Base-by-base conservation (phyloP, 2,329 filamentous ascomycete genomes). In the Aspergillus sp. region DNA sequence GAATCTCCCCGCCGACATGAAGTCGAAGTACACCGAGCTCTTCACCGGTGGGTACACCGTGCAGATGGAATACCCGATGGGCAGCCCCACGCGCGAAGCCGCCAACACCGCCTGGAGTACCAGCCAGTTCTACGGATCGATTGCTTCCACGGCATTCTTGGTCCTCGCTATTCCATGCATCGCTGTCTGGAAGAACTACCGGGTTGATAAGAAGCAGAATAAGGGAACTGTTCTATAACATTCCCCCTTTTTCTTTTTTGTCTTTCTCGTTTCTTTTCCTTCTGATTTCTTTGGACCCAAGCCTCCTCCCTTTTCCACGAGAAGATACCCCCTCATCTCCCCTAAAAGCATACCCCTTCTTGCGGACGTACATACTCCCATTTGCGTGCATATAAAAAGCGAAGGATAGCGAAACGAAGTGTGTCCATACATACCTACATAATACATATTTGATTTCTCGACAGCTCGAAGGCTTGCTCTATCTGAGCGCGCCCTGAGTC, bases 1-100 rank as follows among this genome's bases (percentile, higher is more conserved):
- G 28, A 65, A 71, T 45, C 65, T 82, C 0, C 78, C 79, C 0
- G 56, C 46, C 0, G 49, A 54, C 5, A 12, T 50, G 30, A 53
- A 56, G 42, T 40, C 50, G 0, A 56, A 62, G 35, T 47, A 42
- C 12, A 43, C 42, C 1, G 28, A 44, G 1, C 60, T 69, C 28
- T 65, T 55, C 43, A 5, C 54, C 3, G 57, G 52, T 6, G 62
- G 63, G 1, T 64, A 62, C 35, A 12, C 46, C 1, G 49, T 50
- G 4, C 65, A 69, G 42, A 50, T 59, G 41, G 45, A 46, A 1
- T 68, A 64, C 30, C 57, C 61, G 1, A 45, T 61, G 8, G 67
- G 65, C 8, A 46, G 50, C 3, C 50, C 58, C 2, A 44, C 52
- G 2, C 63, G 67, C 7, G 54, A 63, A 3, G 67, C 66, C 3